A percentile compares a stretch with the other conserved stretches of the same genome.
These are phyloP conservation scores for Boletus rex-veris DNA, from an alignment of 768 basidiomycete genomes.

Conservation along the genomic window DNA sequence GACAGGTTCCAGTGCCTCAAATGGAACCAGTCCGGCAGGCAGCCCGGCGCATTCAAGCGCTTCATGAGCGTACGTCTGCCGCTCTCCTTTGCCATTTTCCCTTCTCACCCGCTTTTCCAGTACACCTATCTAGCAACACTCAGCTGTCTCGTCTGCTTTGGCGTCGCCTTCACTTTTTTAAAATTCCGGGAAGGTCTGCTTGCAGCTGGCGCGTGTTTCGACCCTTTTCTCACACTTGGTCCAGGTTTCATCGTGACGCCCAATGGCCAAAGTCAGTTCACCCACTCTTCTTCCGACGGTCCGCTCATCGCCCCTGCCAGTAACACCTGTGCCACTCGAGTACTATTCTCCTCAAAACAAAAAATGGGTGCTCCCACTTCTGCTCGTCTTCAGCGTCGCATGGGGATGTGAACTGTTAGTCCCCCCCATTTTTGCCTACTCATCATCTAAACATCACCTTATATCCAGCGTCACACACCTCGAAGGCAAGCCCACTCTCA, in stretches of 20 bases:
- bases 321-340: slow-evolving; percentile 53
- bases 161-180: slow-evolving; percentile 55
- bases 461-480: slow-evolving; percentile 66
- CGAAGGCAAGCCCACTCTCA: slow-evolving; percentile 50
- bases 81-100: background rate
- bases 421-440: background rate
- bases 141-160: slow-evolving; percentile 62
- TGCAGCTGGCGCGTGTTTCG: background rate
- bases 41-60: slow-evolving; percentile 82
- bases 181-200: slow-evolving; percentile 71
- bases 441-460: background rate
- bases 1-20: slow-evolving; percentile 71
- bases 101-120: slow-evolving; percentile 34
- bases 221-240: background rate
- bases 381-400: slow-evolving; percentile 65
- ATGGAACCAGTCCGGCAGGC: slow-evolving; percentile 66
- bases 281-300: background rate
- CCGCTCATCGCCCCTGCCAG: slow-evolving; percentile 31
- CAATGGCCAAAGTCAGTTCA: slow-evolving; percentile 10
- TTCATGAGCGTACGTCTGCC: slow-evolving; percentile 75
- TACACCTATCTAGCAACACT: slow-evolving; percentile 79
- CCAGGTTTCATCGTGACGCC: slow-evolving; percentile 16
- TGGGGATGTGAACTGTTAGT: slow-evolving; percentile 76
- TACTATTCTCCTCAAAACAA: slow-evolving; percentile 46
- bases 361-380: slow-evolving; percentile 62